Evolutionary conservation across 2,329 filamentous ascomycete genomes (phyloP).

Genomic region (Beauveria australis): DNA sequence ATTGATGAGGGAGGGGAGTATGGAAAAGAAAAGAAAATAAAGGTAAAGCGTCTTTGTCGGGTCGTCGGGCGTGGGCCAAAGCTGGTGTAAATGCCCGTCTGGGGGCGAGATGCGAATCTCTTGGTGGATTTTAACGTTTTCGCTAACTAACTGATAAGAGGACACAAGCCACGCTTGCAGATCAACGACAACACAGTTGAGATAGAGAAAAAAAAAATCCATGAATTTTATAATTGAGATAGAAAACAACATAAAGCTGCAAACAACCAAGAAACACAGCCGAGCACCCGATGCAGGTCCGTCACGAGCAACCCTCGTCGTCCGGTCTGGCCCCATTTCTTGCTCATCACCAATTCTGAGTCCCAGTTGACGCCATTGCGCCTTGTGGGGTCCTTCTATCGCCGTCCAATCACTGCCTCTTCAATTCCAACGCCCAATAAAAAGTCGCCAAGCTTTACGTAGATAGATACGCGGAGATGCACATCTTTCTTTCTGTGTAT

Average conservation of each 20-base stretch:
- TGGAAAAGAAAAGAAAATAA: neutral
- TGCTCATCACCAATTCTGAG: slow-evolving; percentile 12
- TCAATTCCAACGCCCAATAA: slow-evolving; percentile 3
- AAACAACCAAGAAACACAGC: slow-evolving; percentile 14
- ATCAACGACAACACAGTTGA: neutral
- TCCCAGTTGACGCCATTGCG: slow-evolving; percentile 28
- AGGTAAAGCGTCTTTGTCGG: slow-evolving; percentile 24
- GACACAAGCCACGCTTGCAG: neutral
- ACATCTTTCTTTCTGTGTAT: neutral
- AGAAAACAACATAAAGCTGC: neutral
- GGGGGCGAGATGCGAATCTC: neutral
- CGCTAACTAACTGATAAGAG: too few species aligned
- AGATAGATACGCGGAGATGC: slow-evolving; percentile 9
- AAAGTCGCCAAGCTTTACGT: neutral
- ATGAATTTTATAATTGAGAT: neutral
- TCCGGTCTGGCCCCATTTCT: slow-evolving; percentile 12
- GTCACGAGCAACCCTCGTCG: slow-evolving; percentile 8
- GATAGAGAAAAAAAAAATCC: neutral
- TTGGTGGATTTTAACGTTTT: neutral
- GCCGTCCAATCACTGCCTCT: slow-evolving; percentile 13
- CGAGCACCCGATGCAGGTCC: slow-evolving; percentile 1
- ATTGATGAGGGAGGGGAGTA: neutral
- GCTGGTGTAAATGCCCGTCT: slow-evolving; percentile 8
- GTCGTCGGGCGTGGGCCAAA: neutral
- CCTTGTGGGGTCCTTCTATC: slow-evolving; percentile 16